Evolutionary conservation across 129 eudicot genomes (phyloP).

Genomic region (Saussurea involucrata): DNA sequence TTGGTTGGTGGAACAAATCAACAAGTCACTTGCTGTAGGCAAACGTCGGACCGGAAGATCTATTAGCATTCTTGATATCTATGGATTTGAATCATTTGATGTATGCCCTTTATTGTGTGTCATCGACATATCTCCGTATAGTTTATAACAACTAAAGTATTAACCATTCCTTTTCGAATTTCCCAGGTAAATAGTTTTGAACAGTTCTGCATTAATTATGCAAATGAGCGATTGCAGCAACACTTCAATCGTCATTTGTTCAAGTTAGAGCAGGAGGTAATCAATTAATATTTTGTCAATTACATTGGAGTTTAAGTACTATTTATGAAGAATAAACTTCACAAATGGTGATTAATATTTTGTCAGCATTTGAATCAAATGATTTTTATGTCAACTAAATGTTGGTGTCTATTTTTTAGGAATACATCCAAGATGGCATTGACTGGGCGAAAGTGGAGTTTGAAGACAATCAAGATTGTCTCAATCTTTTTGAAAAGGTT

Average conservation of each 20-base stretch:
- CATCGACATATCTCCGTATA: background rate
- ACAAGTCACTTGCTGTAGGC: conserved; percentile 95
- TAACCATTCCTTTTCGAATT: background rate
- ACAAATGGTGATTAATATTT: background rate
- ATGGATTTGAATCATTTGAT: conserved; percentile 96
- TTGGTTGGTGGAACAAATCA: conserved; percentile 98
- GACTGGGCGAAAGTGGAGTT: conserved; percentile 95
- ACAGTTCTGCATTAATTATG: conserved; percentile 96
- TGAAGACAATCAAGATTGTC: conserved; percentile 95
- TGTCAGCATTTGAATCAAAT: background rate
- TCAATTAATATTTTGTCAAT: background rate
- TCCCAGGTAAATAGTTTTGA: conserved; percentile 84
- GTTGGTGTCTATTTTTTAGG: conserved; percentile 39
- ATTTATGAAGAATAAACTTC: background rate
- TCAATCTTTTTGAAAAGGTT: conserved; percentile 91
- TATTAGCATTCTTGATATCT: conserved; percentile 96
- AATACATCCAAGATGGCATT: conserved; percentile 96
- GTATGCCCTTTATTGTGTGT: conserved; percentile 32
- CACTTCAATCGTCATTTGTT: conserved; percentile 92
- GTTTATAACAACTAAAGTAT: background rate
- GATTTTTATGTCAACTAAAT: background rate
- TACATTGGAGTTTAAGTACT: background rate
- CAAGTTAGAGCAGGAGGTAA: conserved; percentile 95
- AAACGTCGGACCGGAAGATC: conserved; percentile 97
- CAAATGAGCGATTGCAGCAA: conserved; percentile 94